phyloP scores from a whole-genome alignment of 2,329 filamentous ascomycete species.

The Orbilia oligospora region DNA sequence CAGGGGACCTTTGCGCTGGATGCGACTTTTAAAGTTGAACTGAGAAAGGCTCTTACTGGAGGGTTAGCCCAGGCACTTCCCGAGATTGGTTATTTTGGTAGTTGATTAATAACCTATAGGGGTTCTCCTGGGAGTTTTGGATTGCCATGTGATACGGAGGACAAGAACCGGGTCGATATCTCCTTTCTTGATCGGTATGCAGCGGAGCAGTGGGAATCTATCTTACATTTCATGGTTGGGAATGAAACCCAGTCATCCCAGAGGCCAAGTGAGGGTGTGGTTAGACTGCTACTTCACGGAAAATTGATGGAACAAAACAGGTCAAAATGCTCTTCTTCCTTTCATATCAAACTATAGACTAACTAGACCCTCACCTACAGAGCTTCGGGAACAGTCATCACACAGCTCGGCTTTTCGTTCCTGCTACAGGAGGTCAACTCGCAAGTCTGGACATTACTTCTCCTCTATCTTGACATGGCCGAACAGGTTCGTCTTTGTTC shows the following conservation, averaged over 20 bases:
- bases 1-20: conserved; percentile 72
- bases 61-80: conserved; percentile 67
- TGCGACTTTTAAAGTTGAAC: conserved; percentile 83
- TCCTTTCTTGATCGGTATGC: conserved; percentile 87
- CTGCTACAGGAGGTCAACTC: conserved; percentile 94
- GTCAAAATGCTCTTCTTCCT: conserved; percentile 63
- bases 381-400: conserved; percentile 77
- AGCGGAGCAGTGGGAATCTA: conserved; percentile 91
- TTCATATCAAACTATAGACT: neutral
- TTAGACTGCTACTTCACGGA: conserved; percentile 84
- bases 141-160: conserved; percentile 78
- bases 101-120: conserved; percentile 35
- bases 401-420: conserved; percentile 93
- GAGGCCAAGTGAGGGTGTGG: conserved; percentile 82
- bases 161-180: conserved; percentile 76
- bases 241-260: conserved; percentile 68
- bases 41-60: conserved; percentile 89
- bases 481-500: conserved; percentile 70
- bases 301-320: conserved; percentile 78
- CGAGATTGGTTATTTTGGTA: neutral
- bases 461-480: conserved; percentile 91
- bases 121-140: conserved; percentile 91
- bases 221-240: conserved; percentile 92
- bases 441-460: conserved; percentile 94
- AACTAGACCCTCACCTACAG: conserved; percentile 49